Evolutionary conservation across 169 alveolate genomes (phyloP), one percentile per base, ranked within the genome.

Genomic region (Plasmodium billcollinsi): DNA sequence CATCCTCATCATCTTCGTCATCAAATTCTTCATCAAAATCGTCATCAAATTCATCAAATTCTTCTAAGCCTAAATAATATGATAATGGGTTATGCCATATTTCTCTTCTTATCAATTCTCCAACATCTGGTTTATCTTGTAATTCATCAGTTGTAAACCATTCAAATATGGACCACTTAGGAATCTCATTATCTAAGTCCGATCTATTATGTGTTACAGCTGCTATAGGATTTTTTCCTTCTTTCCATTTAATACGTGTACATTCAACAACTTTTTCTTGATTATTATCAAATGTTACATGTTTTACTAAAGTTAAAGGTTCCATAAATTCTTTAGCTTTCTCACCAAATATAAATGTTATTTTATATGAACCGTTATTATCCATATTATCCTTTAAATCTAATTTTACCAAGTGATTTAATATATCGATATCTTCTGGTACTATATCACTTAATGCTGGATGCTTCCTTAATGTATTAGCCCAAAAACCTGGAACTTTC

Each of bases 71-170:
- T 62, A 93, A 52, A 72, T 95, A 96, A 74, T 95, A 96, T 14
- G 97, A 94, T 24, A 96, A 93, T 12, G 98, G 98, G 1, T 97
- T 96, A 89, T 96, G 98, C 97, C 97, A 96, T n/a, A 96, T 92
- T 78, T 96, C 98, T 85, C 98, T 73, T 66, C 98, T 74, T n/a
- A 96, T 92, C 0, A 96, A 92, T 85, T 96, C 98, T 1, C 98
- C 98, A 21, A 96, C 93, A 71, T 96, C 98, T 2, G 96, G 96
- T n/a, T 94, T 65, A 62, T 94, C 93, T n/a, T 93, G 90, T 92
- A 95, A 90, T 56, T 94, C 96, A 7, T 94, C 96, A 33, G 93
- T 90, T 21, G 96, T 94, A 65, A 94, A 94, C 96, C 96, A 88
- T 90, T 95, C 95, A 74, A 95, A 93, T 14, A 95, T 73, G 7